Base-by-base conservation (phyloP, 1,139 yeast genomes). In the Sugiyamaella xylanicola region DNA sequence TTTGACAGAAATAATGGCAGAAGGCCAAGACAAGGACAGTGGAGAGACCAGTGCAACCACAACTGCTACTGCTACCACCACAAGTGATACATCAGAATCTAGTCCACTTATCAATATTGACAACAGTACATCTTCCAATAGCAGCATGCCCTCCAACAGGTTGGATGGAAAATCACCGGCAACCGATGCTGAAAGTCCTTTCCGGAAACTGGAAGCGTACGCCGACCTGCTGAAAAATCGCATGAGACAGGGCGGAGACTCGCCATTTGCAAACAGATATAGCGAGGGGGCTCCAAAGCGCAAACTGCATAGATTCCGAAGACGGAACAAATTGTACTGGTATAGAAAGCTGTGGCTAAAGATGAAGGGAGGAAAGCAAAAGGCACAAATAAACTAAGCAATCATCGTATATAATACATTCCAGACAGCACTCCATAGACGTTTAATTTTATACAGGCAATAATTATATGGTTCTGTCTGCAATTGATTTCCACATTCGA, bases 291-390 rank as follows among this genome's bases (percentile, higher is more conserved):
- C 22, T 29, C n/a, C 29, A 13, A 36, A 20, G 19, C 29, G 25
- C 9, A 48, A 48, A n/a, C 25, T 39, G 22, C 16, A 41, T 11
- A 25, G 27, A 29, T 48, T 40, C 17, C 37, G 25, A 35, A 20
- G 40, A n/a, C 17, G 37, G 16, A 48, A 27, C 20, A 15, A 27
- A 20, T n/a, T 41, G 19, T 48, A 29, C 15, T 48, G 52, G 52
- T 48, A 48, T 48, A 48, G 47, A 17, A 48, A 41, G 39, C 32
- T 48, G 15, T 48, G 52, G 52, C 15, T 27, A 40, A 13, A 44
- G 21, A 21, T 48, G 15, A 48, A 41, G 19, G 52, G 52, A 1
- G 29, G 29, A 7, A 40, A 48, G 29, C 29, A 9, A 48, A 35
- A 36, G 47, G 21, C 45, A 3, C 21, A 35, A 35, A 27, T 40